Evolutionary conservation across 345 rosid species (phyloP), one percentile per base, ranked within the genome.

Genomic region (Eucalyptus dawsonii): DNA sequence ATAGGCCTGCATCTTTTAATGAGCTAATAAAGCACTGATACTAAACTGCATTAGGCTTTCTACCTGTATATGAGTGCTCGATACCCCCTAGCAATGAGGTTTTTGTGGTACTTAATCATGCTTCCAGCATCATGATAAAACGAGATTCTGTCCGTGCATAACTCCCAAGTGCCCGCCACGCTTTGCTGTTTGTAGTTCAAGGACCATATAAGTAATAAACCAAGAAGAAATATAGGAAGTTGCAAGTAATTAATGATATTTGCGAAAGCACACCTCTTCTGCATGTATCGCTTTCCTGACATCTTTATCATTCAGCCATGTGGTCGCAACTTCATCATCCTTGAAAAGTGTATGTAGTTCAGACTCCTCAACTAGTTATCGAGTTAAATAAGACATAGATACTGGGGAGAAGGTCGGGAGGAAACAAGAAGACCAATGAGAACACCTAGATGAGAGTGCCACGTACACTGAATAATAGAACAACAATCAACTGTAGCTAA

Each of bases 1-100:
- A 25, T 76, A 21, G 83, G 29, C 83, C 14, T 76, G 47, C 83
- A 76, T 76, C 83, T 76, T 76, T 76, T 76, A 40, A 40, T 37
- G 7, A 76, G 85, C 85, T 22, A 40, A 76, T 4, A 76, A 76
- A 40, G 83, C 14, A 21, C 47, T 11, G 47, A 3, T 40, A 21
- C 47, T 76, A 21, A 76, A 42, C 24, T 21, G 85, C 47, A 76
- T 76, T 6, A 22, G 50, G 51, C 34, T 58, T 51, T 11, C 88
- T 86, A 96, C 99, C 98, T 97, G 94, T 62, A 97, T 88, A 97
- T 94, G 47, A 97, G 97, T 54, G 98, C 98, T 9, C 96, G 95
- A 91, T 90, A 94, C 86, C 98, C 98, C 80, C 89, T 89, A 89
- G 92, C 87, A 54, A 97, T 97, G 50, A 97, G 97, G 93, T 97